A percentile compares a stretch with the other conserved stretches of the same genome.
Conservation (phyloP, 139 green algal species). For the Chlorokybus atmophyticus region DNA sequence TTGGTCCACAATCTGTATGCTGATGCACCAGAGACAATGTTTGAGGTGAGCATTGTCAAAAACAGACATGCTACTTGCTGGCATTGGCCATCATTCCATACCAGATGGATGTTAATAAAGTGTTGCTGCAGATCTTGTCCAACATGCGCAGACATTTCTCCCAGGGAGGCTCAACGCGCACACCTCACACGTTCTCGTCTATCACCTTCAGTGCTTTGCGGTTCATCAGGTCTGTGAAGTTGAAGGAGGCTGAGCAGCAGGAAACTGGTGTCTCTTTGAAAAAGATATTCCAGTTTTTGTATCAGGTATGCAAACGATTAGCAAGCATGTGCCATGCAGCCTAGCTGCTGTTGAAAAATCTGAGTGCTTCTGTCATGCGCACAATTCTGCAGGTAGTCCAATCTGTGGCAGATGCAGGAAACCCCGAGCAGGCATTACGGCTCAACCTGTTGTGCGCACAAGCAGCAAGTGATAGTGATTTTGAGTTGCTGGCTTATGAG, state of each 20-base stretch:
- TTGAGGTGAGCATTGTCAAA: too few species aligned
- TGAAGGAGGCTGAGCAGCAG: conserved; percentile 4
- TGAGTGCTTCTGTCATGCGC: background rate
- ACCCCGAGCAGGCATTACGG: conserved; percentile 46
- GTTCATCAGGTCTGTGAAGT: background rate
- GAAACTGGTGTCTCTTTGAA: conserved; percentile 8
- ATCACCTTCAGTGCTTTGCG: background rate
- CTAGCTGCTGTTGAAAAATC: conserved; percentile 11
- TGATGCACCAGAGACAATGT: conserved; percentile 42
- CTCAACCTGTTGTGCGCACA: conserved; percentile 57
- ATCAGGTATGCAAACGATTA: conserved; percentile 17
- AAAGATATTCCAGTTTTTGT: conserved; percentile 37
- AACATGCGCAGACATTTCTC: too few species aligned
- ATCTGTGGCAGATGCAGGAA: conserved; percentile 3
- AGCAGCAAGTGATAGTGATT: conserved; percentile 19
- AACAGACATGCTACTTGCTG: too few species aligned
- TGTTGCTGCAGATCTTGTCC: too few species aligned
- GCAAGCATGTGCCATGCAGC: conserved; percentile 3
- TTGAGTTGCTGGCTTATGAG: conserved; percentile 79
- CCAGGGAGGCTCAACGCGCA: too few species aligned
- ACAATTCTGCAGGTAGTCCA: conserved; percentile 15
- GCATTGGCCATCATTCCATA: too few species aligned
- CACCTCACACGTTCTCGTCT: too few species aligned
- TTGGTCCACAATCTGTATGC: conserved; percentile 67
- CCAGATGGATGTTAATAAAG: too few species aligned